Base-by-base conservation (phyloP, 768 basidiomycete genomes). In the Gloeostereum incarnatum region DNA sequence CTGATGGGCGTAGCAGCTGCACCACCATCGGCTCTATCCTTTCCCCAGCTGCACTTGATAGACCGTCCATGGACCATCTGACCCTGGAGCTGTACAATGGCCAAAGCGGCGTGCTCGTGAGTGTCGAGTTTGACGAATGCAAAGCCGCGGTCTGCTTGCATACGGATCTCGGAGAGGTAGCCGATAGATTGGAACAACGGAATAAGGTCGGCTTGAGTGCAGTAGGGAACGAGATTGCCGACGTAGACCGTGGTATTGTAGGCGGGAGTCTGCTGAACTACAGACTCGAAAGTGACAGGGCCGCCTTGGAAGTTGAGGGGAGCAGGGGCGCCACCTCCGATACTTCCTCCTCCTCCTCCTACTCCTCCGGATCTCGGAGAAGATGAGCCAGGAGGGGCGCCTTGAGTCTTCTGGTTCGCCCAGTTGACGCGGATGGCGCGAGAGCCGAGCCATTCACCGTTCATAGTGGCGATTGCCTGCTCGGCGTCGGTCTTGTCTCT, bases 401-500 rank as follows among this genome's bases (percentile, higher is more conserved):
- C 88, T 61, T 94, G 91, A 13, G 93, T 97, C 69, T 98, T 97
- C 65, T 98, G 94, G 66, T 98, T 98, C 38, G 96, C 96, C 94
- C 94, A 99, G 67, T 99, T 99, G 61, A 98, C 94, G 49, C 96
- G 83, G 54, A 99, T 99, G 45, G 96, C 96, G 44, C 96, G 80
- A 21, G 91, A 91, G 35, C 96, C 96, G 25, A 99, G 74, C 91
- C 91, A 99, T 70, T 99, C 94, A 41, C 96, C 96, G 55, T 99
- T 99, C 96, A 99, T 99, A 44, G 94, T 93, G 22, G 88, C 86
- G 57, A 99, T 99, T 30, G 96, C 96, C 60, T 98, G 96, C 59
- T 99, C 96, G 22, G 96, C 96, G 53, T 99, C 96, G 37, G 94
- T 90, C 65, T 94, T 93, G 69, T 99, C 96, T 52, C 94, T 77